Evolutionary conservation across 2,329 filamentous ascomycete species (phyloP).

Genomic region (Ophiocordyceps australis): DNA sequence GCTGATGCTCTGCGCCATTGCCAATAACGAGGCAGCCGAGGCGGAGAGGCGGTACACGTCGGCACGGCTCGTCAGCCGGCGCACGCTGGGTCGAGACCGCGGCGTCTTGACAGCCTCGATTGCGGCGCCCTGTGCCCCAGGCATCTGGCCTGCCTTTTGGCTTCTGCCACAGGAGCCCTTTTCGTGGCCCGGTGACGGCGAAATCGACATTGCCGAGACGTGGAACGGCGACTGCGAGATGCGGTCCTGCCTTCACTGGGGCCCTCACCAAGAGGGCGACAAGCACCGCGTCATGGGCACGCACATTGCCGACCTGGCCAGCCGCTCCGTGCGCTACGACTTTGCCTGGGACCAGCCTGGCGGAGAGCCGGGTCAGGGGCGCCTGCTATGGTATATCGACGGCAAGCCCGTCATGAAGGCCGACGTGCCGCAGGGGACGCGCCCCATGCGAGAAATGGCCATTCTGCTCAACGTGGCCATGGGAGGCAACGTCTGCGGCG

Average conservation of each 20-base stretch:
- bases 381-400: slow-evolving; percentile 41
- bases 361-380: slow-evolving; percentile 21
- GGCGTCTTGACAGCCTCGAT: slow-evolving; percentile 34
- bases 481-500: slow-evolving; percentile 39
- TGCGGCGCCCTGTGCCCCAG: slow-evolving; percentile 30
- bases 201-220: slow-evolving; percentile 42
- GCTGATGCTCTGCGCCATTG: slow-evolving; percentile 33
- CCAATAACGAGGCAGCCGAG: slow-evolving; percentile 12
- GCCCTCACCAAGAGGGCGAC: slow-evolving; percentile 30
- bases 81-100: slow-evolving; percentile 28
- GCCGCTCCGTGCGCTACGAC: slow-evolving; percentile 28
- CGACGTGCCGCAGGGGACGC: slow-evolving; percentile 28
- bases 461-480: slow-evolving; percentile 43
- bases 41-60: slow-evolving; percentile 29
- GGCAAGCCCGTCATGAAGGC: slow-evolving; percentile 38
- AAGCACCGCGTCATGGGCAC: slow-evolving; percentile 39
- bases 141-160: slow-evolving; percentile 46
- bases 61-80: slow-evolving; percentile 33
- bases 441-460: slow-evolving; percentile 35
- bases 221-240: slow-evolving; percentile 40
- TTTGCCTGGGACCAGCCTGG: slow-evolving; percentile 35
- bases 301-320: slow-evolving; percentile 26
- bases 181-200: slow-evolving; percentile 38
- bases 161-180: slow-evolving; percentile 39
- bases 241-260: slow-evolving; percentile 41